Percentiles rank a stretch among this genome's conserved stretches.
Conservation (phyloP, 2,329 filamentous ascomycete species). For the Neofusicoccum laricinum region DNA sequence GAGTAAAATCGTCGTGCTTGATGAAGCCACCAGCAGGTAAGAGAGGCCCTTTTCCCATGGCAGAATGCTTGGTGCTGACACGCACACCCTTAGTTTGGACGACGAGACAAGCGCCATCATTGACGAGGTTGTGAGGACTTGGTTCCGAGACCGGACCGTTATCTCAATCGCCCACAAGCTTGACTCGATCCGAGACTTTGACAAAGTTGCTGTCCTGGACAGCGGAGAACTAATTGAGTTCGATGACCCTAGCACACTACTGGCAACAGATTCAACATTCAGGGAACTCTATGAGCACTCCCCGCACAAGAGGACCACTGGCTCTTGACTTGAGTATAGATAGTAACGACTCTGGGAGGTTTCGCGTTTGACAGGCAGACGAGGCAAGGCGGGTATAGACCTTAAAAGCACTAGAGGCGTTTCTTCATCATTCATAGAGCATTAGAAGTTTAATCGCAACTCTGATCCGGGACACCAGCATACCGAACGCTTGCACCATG, state of each 20-base stretch:
- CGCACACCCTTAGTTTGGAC: slow-evolving; percentile 48
- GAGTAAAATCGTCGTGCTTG: slow-evolving; percentile 28
- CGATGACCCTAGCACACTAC: slow-evolving; percentile 28
- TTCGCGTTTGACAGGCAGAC: neutral
- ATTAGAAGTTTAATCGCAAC: neutral
- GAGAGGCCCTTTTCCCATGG: slow-evolving; percentile 14
- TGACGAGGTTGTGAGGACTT: slow-evolving; percentile 54
- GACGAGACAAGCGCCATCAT: slow-evolving; percentile 56
- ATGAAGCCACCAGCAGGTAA: slow-evolving; percentile 35
- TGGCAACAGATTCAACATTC: slow-evolving; percentile 13
- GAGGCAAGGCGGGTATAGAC: neutral
- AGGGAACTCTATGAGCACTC: neutral
- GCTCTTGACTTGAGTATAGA: neutral
- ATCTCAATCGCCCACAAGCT: slow-evolving; percentile 57
- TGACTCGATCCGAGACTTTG: slow-evolving; percentile 55
- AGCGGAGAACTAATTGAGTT: slow-evolving; percentile 48
- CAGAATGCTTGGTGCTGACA: neutral
- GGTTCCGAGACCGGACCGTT: slow-evolving; percentile 58
- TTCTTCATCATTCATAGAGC: neutral
- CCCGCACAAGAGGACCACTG: neutral
- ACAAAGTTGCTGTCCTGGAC: slow-evolving; percentile 52
- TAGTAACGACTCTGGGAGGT: neutral
- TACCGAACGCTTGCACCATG: neutral
- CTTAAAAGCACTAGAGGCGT: neutral
- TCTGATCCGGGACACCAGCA: neutral